Evolutionary conservation across 2,329 filamentous ascomycete genomes (phyloP).

Genomic region (Saccharata proteae): DNA sequence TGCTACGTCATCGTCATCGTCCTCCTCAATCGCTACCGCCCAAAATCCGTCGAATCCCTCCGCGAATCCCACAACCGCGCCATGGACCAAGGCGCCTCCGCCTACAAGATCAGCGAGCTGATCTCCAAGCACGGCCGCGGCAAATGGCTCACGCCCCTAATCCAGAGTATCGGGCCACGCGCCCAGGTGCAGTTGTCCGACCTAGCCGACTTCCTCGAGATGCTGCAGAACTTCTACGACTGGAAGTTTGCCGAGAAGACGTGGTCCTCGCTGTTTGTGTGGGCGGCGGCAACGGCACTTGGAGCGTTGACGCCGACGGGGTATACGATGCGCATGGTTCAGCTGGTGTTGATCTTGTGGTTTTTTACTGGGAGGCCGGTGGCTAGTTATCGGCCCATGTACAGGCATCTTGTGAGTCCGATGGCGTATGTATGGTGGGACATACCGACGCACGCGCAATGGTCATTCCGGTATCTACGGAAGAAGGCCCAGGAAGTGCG

Average conservation of each 20-base stretch:
- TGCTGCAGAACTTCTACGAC: constrained; percentile 24
- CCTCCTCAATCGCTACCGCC: constrained; percentile 18
- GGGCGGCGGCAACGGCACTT: constrained; percentile 19
- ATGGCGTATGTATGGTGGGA: constrained; percentile 27
- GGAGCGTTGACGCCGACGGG: constrained; percentile 19
- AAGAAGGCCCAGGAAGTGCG: constrained; percentile 17
- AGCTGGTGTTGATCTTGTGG: background rate
- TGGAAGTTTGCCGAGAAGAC: constrained; percentile 24
- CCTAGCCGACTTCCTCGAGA: constrained; percentile 25
- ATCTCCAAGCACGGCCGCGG: constrained; percentile 23
- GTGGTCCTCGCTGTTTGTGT: constrained; percentile 21
- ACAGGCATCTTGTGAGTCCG: constrained; percentile 21
- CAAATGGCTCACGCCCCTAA: constrained; percentile 26
- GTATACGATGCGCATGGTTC: constrained; percentile 25
- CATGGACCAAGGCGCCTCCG: constrained; percentile 17
- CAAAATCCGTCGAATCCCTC: constrained; percentile 18
- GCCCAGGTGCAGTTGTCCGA: constrained; percentile 26
- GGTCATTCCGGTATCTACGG: constrained; percentile 20
- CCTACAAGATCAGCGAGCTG: constrained; percentile 24
- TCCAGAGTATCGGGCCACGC: constrained; percentile 24
- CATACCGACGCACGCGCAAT: constrained; percentile 25
- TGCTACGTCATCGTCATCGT: constrained; percentile 24
- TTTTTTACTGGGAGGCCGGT: background rate
- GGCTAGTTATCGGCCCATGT: too few relatives aligned
- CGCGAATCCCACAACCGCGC: constrained; percentile 22